phyloP scores from a whole-genome alignment of 2,329 filamentous ascomycete species.

The Fusarium hainanense region DNA sequence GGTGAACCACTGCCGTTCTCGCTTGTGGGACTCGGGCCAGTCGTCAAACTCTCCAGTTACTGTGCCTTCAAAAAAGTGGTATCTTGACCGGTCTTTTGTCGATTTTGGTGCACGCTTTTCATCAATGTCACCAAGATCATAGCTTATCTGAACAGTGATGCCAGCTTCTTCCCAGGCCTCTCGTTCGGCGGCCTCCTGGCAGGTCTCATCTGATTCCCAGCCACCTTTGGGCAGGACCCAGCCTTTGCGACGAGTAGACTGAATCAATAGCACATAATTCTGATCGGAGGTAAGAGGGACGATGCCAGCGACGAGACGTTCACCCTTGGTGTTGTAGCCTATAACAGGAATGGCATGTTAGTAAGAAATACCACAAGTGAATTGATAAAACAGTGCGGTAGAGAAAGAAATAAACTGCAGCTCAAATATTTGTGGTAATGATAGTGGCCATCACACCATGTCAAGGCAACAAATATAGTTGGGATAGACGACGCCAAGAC shows the following conservation, averaged over 20 bases:
- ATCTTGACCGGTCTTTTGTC: constrained; percentile 71
- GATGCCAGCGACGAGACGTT: constrained; percentile 93
- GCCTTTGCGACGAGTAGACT: constrained; percentile 88
- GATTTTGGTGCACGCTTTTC: constrained; percentile 85
- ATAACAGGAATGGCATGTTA: constrained; percentile 44
- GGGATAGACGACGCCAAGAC: constrained; percentile 7
- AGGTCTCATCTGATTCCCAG: constrained; percentile 95
- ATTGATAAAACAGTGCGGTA: constrained; percentile 6
- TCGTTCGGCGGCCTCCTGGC: constrained; percentile 83
- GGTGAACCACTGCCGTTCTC: constrained; percentile 89
- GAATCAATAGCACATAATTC: constrained; percentile 89
- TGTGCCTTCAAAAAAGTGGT: constrained; percentile 88
- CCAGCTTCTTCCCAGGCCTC: constrained; percentile 99
- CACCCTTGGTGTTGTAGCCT: constrained; percentile 94
- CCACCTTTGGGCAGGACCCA: constrained; percentile 99
- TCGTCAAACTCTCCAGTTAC: constrained; percentile 85
- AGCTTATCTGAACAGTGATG: constrained; percentile 84
- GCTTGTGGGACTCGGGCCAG: constrained; percentile 96
- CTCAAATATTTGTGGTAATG: constrained; percentile 22
- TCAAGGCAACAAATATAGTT: constrained; percentile 5
- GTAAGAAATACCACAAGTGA: constrained; percentile 13
- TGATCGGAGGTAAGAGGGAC: constrained; percentile 90
- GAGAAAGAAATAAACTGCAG: background rate
- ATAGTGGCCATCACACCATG: constrained; percentile 11
- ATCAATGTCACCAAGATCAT: constrained; percentile 85